phyloP scores from a whole-genome alignment of 768 basidiomycete species.

The Psilocybe sp. region DNA sequence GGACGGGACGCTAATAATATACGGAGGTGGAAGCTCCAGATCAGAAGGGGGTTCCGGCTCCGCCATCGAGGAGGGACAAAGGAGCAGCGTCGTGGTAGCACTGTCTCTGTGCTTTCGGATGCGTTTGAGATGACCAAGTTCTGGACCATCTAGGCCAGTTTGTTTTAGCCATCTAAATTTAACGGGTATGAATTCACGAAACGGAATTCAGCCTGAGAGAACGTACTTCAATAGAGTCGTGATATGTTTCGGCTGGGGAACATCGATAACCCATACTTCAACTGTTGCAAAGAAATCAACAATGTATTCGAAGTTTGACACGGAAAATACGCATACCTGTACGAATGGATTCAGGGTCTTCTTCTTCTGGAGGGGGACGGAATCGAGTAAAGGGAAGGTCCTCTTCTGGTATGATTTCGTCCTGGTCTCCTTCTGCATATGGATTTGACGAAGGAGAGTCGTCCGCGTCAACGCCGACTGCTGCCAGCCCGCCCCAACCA shows the following conservation, averaged over 20 bases:
- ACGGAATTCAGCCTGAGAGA: neutral
- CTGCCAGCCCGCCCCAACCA: constrained; percentile 44
- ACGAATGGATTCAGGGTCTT: constrained; percentile 50
- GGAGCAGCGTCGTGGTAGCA: constrained; percentile 50
- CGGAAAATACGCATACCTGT: constrained; percentile 39
- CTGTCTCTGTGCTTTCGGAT: constrained; percentile 49
- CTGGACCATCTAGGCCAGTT: constrained; percentile 54
- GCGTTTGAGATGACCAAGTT: constrained; percentile 75
- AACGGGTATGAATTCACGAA: neutral
- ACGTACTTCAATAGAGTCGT: constrained; percentile 61
- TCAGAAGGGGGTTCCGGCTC: constrained; percentile 48
- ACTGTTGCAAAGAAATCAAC: constrained; percentile 33
- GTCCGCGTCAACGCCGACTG: constrained; percentile 17
- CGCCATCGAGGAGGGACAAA: constrained; percentile 33
- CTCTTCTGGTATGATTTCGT: constrained; percentile 52
- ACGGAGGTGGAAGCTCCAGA: constrained; percentile 48
- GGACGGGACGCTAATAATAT: constrained; percentile 59
- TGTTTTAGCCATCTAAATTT: constrained; percentile 65
- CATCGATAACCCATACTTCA: constrained; percentile 75
- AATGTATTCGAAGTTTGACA: neutral
- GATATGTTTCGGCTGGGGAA: constrained; percentile 59
- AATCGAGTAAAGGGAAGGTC: constrained; percentile 66
- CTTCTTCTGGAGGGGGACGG: constrained; percentile 64
- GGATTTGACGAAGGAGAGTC: constrained; percentile 18
- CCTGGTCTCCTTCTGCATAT: constrained; percentile 33